phyloP scores from a whole-genome alignment of 148 eudicot species.

The Simmondsia chinensis region DNA sequence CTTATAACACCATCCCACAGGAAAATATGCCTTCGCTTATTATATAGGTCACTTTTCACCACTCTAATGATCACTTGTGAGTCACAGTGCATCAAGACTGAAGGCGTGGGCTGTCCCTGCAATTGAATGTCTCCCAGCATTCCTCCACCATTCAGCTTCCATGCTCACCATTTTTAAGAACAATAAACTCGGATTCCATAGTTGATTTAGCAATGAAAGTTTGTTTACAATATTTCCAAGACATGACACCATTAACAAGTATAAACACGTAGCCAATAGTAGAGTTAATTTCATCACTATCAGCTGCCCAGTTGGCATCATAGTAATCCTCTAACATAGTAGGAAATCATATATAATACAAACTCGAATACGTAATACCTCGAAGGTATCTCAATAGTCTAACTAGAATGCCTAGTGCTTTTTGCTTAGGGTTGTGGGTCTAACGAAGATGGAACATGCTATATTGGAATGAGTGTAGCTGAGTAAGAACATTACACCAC shows the following conservation, averaged over 20 bases:
- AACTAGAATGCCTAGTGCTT: not conserved
- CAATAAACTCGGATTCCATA: not conserved
- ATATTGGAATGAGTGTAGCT: too few species aligned
- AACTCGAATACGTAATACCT: not conserved
- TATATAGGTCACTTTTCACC: too few species aligned
- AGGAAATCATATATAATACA: not conserved
- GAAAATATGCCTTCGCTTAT: too few species aligned
- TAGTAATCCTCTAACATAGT: not conserved
- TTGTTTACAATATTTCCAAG: not conserved
- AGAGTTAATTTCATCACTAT: not conserved
- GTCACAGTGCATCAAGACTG: too few species aligned
- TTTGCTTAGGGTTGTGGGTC: not conserved
- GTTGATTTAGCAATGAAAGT: not conserved
- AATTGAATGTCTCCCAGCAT: too few species aligned
- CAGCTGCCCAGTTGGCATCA: not conserved
- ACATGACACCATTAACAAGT: not conserved
- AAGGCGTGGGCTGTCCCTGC: too few species aligned
- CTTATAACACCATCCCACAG: too few species aligned
- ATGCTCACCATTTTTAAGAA: too few species aligned
- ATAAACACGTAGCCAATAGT: not conserved
- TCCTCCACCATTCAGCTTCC: too few species aligned
- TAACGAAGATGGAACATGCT: too few species aligned
- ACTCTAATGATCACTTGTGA: too few species aligned
- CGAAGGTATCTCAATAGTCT: not conserved
- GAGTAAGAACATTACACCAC: too few species aligned